Evolutionary conservation across 2,329 filamentous ascomycete genomes (phyloP), one percentile per base, ranked within the genome.

Genomic region (Chaetomiaceae sp.): DNA sequence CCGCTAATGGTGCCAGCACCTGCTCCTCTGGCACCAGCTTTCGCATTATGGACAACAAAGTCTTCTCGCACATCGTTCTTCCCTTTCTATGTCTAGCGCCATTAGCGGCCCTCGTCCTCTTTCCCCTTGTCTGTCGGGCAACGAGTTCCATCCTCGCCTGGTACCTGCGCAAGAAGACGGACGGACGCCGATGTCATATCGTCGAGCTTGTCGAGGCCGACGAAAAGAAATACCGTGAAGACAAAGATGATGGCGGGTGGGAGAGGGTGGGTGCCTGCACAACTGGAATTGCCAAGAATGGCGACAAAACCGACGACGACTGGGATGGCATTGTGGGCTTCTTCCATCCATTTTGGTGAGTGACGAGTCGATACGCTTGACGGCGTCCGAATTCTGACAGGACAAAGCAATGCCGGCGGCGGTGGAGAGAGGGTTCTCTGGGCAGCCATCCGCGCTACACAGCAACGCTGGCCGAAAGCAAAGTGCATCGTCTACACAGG

Each of bases 281-380:
- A 3, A 46, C 57, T 2, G 67, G 63, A 7, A 65, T 64, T 13
- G 62, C 74, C 67, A 58, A 69, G 68, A 64, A 66, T 54, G 66
- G 66, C 42, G 67, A 71, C 50, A 71, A 70, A 51, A 70, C 67
- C 10, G 75, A 78, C 54, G 74, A 79, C 60, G 78, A 86, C 41
- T 96, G 89, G 88, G 77, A 85, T 57, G 91, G 91, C 29, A 84
- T 96, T 48, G 82, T 97, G 58, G 94, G 90, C 42, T 97, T 99
- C 78, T 96, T 99, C 67, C 94, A 99, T 69, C 94, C 94, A 1
- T 99, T 96, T 69, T 97, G 94, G 89, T 92, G 75, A 58, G 79
- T 37, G 13, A n/a, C 14, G 6, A 9, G 51, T 16, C 8, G 10
- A 8, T 30, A n/a, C 10, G 3, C 3, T 16, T 5, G 8, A 5